These are phyloP conservation scores for Viridothelium virens DNA, from an alignment of 495 filamentous ascomycete species.

Conservation along the genomic window DNA sequence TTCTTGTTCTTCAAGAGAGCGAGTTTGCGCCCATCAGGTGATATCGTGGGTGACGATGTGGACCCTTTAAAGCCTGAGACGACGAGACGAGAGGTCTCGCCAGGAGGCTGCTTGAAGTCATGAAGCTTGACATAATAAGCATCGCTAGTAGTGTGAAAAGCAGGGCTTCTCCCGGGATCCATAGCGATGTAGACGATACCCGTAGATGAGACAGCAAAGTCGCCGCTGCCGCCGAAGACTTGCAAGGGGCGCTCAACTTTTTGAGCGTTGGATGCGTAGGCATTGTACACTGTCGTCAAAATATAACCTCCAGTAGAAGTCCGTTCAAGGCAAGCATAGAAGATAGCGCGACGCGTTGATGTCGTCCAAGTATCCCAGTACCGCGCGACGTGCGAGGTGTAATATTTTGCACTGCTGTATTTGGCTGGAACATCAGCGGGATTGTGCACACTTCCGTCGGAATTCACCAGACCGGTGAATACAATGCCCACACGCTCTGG, in stretches of 20 bases:
- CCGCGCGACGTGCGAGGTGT: slow-evolving; percentile 50
- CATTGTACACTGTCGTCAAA: slow-evolving; percentile 28
- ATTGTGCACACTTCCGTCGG: slow-evolving; percentile 51
- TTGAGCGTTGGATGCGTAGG: slow-evolving; percentile 49
- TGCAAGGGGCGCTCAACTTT: slow-evolving; percentile 54
- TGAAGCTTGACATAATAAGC: slow-evolving; percentile 14
- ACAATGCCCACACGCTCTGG: slow-evolving; percentile 47
- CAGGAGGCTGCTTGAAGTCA: slow-evolving; percentile 6
- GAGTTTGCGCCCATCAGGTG: slow-evolving; percentile 60
- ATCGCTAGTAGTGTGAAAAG: slow-evolving; percentile 72
- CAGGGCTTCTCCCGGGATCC: slow-evolving; percentile 68
- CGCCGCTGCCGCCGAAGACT: slow-evolving; percentile 51
- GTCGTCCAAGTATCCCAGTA: slow-evolving; percentile 49
- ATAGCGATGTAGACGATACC: slow-evolving; percentile 76
- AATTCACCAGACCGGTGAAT: slow-evolving; percentile 51
- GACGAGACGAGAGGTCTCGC: background rate
- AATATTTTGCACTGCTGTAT: slow-evolving; percentile 42
- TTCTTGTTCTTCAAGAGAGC: slow-evolving; percentile 60
- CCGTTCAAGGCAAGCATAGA: slow-evolving; percentile 48
- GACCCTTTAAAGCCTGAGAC: slow-evolving; percentile 54
- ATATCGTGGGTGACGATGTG: slow-evolving; percentile 65
- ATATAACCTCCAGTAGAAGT: background rate
- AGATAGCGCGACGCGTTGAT: slow-evolving; percentile 53
- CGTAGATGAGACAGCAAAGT: slow-evolving; percentile 50
- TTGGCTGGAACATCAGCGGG: slow-evolving; percentile 23